Evolutionary conservation across 2,329 filamentous ascomycete species (phyloP).

Genomic region (Colletotrichum chlorophyti): DNA sequence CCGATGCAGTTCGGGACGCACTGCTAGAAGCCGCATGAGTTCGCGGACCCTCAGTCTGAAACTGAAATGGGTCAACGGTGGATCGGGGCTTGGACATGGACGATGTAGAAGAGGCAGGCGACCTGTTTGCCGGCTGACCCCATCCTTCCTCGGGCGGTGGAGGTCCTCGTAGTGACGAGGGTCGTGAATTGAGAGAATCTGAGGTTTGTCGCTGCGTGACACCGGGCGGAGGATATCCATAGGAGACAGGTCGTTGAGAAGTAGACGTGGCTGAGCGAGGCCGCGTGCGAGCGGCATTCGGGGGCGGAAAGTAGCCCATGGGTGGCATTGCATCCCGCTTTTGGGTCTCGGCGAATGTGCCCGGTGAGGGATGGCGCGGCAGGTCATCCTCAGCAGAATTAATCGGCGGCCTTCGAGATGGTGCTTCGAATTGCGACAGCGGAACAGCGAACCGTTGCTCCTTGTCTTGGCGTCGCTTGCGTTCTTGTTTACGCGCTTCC

Average conservation of each 20-base stretch:
- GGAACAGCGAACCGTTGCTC: conserved; percentile 60
- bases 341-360: conserved; percentile 43
- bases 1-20: conserved; percentile 46
- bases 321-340: conserved; percentile 49
- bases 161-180: conserved; percentile 40
- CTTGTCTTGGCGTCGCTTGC: conserved; percentile 47
- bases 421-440: conserved; percentile 56
- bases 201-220: conserved; percentile 49
- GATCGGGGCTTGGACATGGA: conserved; percentile 36
- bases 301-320: conserved; percentile 59
- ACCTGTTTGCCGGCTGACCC: conserved; percentile 30
- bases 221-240: conserved; percentile 49
- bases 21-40: conserved; percentile 40
- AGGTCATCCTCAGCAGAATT: conserved; percentile 42
- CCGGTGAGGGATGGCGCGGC: conserved; percentile 46
- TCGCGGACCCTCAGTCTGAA: conserved; percentile 54
- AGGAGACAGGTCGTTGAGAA: conserved; percentile 46
- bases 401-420: conserved; percentile 42
- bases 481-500: conserved; percentile 45
- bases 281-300: conserved; percentile 47
- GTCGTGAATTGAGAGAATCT: conserved; percentile 44
- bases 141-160: conserved; percentile 40
- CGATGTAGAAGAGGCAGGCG: conserved; percentile 37
- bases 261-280: conserved; percentile 50
- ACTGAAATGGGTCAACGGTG: conserved; percentile 57